These are phyloP conservation scores for Liriodendron chinense DNA, from an alignment of 164 flowering plant species.

Conservation along the genomic window DNA sequence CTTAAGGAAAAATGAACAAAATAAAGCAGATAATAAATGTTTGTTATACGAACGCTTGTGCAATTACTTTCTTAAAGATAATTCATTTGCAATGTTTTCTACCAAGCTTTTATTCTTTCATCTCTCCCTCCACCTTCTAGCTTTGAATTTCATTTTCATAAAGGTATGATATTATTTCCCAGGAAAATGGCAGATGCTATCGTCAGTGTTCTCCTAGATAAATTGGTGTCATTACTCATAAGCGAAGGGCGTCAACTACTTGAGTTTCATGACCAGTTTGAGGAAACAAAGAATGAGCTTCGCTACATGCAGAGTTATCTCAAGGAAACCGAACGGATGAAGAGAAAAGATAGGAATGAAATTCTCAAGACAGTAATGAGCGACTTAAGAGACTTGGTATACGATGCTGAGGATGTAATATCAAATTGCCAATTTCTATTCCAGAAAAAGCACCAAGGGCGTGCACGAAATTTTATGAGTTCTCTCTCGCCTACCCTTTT, in stretches of 20 bases:
- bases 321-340: neutral
- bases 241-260: neutral
- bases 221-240: neutral
- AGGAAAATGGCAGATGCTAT: neutral
- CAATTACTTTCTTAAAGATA: no score
- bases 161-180: no score
- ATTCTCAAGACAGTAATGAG: neutral
- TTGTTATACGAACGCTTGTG: no score
- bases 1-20: no score
- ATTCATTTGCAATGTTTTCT: no score
- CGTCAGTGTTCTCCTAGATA: neutral
- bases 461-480: neutral
- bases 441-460: neutral
- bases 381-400: neutral
- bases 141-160: no score
- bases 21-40: no score
- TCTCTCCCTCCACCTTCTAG: no score
- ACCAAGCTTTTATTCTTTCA: no score
- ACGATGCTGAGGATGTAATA: neutral
- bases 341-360: neutral
- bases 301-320: neutral
- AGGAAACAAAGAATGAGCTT: neutral
- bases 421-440: neutral
- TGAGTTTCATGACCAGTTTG: neutral
- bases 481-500: neutral